Base-by-base conservation (phyloP, 1,284 basidiomycete genomes). In the Cystobasidium pallidum region DNA sequence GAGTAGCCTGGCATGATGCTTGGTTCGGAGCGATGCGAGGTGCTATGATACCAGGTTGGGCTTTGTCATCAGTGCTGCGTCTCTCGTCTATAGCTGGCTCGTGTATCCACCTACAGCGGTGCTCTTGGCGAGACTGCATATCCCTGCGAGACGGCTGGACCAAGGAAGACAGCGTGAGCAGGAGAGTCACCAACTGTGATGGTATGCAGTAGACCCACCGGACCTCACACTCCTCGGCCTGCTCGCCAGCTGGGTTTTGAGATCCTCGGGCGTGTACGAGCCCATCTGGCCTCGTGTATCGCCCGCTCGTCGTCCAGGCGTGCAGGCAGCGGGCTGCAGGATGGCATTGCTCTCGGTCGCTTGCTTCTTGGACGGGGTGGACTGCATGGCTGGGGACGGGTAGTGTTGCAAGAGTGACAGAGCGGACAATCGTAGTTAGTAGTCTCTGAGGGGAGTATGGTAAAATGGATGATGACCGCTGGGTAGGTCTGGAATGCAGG, bases 141-240 rank as follows among this genome's bases (percentile, higher is more conserved):
- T 24, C 54, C 54, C n/a, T 57, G 54, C 10, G 54, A 57, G 32
- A 57, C 54, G 54, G 54, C 54, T 57, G 54, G 7, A 57, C n/a
- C n/a, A n/a, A n/a, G n/a, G n/a, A n/a, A n/a, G n/a, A n/a, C n/a
- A n/a, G n/a, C n/a, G n/a, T n/a, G n/a, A n/a, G n/a, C n/a, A n/a
- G n/a, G n/a, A n/a, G n/a, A n/a, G n/a, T n/a, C n/a, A n/a, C n/a
- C 52, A 54, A 57, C n/a, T 13, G 30, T 26, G 36, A 34, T n/a
- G 19, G n/a, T n/a, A n/a, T n/a, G n/a, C n/a, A 36, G 4, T 15
- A 17, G 2, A 32, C 54, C 26, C 54, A 57, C 54, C 7, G 3
- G 54, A 57, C n/a, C 54, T 57, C 28, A 57, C 54, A 34, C 54
- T 57, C 32, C 54, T 32, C 28, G 54, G 54, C 32, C 54, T 57